Evolutionary conservation across 768 basidiomycete species (phyloP), one percentile per base, ranked within the genome.

Genomic region (Russula virescens): DNA sequence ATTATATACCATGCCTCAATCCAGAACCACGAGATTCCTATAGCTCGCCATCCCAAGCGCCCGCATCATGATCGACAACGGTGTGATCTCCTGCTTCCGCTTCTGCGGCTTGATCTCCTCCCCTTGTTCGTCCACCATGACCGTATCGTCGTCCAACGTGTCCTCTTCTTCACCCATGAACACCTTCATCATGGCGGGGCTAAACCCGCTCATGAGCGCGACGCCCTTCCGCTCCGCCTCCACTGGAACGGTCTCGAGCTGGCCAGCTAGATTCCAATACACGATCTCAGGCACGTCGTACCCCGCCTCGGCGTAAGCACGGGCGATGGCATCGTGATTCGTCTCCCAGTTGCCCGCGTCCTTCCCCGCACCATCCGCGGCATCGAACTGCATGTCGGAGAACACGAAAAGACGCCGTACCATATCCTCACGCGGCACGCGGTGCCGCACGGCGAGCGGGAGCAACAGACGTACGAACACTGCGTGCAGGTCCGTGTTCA

Each of bases 301-400:
- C 61, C 88, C 88, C 5, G 83, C 85, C 62, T 77, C 71, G 50
- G 69, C 68, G 66, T 84, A 91, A 69, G 78, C 83, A 61, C 73
- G 69, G 70, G 78, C 79, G 45, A 89, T 80, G 23, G 71, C 71
- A 38, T 85, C 79, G 67, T 89, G 80, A 50, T 83, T 87, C 43
- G 87, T 90, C 67, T 81, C 77, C 84, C 86, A 88, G 26, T n/a
- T 28, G 11, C 40, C 31, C 3, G 28, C 11, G 40, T 43, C 19
- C 0, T 66, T 42, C 10, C 60, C 60, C 0, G 65, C 55, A 2
- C 55, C 34, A 10, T 21, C 55, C n/a, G 57, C 45, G 9, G 51
- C 47, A 68, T 89, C 85, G 65, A 90, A 90, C 73, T 89, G 88
- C 88, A 90, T 89, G 69, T 90, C 87, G 3, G 83, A 82, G 71